A percentile compares a stretch with the other conserved stretches of the same genome.
Evolutionary conservation across 2,329 filamentous ascomycete genomes (phyloP).

Genomic region (Daldinia eschscholtzii): DNA sequence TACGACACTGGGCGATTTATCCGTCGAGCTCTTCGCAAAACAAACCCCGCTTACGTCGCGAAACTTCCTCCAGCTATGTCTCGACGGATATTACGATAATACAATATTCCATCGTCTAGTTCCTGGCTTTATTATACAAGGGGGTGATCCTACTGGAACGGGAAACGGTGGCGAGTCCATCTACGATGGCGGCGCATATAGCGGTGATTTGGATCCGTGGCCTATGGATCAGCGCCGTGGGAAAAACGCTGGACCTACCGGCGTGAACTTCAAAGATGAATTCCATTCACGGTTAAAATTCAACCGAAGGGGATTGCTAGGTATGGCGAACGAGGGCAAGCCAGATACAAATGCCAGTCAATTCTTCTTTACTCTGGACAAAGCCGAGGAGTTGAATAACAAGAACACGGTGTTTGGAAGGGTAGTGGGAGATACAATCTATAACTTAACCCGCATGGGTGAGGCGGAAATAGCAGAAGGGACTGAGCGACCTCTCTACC

Average conservation of each 20-base stretch:
- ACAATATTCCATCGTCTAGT: conserved; percentile 95
- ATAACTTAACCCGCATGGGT: conserved; percentile 93
- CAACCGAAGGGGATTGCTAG: conserved; percentile 88
- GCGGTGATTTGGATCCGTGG: conserved; percentile 79
- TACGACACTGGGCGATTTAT: conserved; percentile 89
- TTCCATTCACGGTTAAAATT: conserved; percentile 93
- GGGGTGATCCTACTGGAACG: conserved; percentile 93
- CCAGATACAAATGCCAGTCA: conserved; percentile 90
- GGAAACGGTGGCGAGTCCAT: conserved; percentile 93
- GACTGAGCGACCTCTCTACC: conserved; percentile 86
- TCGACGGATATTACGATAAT: conserved; percentile 94
- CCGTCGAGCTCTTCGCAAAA: conserved; percentile 93
- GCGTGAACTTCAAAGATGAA: conserved; percentile 81
- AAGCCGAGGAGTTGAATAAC: conserved; percentile 84
- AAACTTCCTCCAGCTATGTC: conserved; percentile 94
- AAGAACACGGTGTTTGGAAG: conserved; percentile 96
- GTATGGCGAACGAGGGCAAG: conserved; percentile 92
- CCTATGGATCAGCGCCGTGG: conserved; percentile 75
- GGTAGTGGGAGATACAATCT: conserved; percentile 93
- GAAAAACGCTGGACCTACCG: conserved; percentile 69
- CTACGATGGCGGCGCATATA: conserved; percentile 84
- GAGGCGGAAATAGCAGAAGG: conserved; percentile 85
- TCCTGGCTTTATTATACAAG: conserved; percentile 92
- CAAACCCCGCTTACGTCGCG: conserved; percentile 91
- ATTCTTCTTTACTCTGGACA: conserved; percentile 94